phyloP scores from a whole-genome alignment of 129 eudicot genomes.

The Logfia minima region DNA sequence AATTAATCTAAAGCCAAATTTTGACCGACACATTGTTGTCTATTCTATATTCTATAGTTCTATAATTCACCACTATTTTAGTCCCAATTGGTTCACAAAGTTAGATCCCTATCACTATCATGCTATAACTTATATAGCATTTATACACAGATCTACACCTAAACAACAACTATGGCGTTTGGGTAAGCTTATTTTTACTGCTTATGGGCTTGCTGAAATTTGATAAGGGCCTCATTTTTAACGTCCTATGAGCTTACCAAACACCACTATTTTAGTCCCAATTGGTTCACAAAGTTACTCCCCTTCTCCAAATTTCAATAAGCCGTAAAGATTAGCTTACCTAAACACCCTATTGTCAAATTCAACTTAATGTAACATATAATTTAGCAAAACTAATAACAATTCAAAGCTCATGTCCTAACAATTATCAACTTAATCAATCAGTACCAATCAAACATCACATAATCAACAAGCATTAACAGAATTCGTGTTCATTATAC shows the following conservation, averaged over 20 bases:
- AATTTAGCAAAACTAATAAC: not conserved
- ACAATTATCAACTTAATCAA: slow-evolving; percentile 16
- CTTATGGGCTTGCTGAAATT: no score
- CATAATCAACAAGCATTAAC: not conserved
- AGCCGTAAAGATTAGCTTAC: no score
- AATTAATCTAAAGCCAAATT: not conserved
- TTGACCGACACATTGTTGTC: not conserved
- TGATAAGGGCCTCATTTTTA: no score
- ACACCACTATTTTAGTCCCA: no score
- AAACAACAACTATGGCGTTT: not conserved
- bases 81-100: not conserved
- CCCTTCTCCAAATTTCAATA: no score
- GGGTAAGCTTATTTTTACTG: no score
- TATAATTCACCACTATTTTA: not conserved
- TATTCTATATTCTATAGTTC: not conserved
- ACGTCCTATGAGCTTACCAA: no score
- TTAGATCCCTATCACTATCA: no score
- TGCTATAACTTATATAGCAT: no score
- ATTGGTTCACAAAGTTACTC: no score
- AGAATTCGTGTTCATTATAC: slow-evolving; percentile 12
- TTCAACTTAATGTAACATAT: not conserved
- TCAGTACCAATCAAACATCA: not conserved
- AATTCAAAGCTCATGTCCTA: slow-evolving; percentile 9
- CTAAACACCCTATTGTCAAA: no score
- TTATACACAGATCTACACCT: slow-evolving; percentile 1